A percentile compares a stretch with the other conserved stretches of the same genome.
phyloP scores from a whole-genome alignment of 352 stramenopile species.

The Pythium diclinum region DNA sequence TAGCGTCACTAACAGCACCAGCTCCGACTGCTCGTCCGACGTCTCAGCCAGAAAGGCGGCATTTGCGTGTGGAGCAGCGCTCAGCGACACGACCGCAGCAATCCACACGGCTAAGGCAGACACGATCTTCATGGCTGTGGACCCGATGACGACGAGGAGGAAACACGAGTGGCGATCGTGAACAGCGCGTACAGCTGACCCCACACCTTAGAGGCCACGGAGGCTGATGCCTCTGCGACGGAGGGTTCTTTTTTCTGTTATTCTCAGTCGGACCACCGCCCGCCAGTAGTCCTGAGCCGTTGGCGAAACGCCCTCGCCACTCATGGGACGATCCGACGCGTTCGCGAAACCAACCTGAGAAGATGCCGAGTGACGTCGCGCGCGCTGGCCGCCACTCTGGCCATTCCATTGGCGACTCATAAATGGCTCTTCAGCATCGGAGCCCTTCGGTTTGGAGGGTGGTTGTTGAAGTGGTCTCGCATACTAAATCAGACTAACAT shows the following conservation, averaged over 20 bases:
- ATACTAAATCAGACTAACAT: background rate
- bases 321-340: constrained; percentile 5
- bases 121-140: constrained; percentile 1
- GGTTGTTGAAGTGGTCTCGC: background rate
- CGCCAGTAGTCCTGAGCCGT: background rate
- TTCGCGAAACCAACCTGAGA: background rate
- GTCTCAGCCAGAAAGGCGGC: background rate
- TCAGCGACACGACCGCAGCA: background rate
- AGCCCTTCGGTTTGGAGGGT: background rate
- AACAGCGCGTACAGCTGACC: background rate
- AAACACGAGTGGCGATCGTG: background rate
- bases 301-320: background rate
- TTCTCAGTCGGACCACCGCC: constrained; percentile 1
- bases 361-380: background rate
- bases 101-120: background rate
- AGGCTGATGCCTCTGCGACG: background rate
- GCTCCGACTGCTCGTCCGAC: constrained; percentile 35
- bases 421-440: background rate
- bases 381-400: background rate
- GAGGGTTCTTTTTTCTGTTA: background rate
- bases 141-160: background rate
- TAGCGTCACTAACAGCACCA: constrained; percentile 65
- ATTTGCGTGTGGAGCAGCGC: background rate
- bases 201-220: background rate
- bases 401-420: background rate